phyloP scores from a whole-genome alignment of 2,329 filamentous ascomycete species.

The Alternaria conjuncta region DNA sequence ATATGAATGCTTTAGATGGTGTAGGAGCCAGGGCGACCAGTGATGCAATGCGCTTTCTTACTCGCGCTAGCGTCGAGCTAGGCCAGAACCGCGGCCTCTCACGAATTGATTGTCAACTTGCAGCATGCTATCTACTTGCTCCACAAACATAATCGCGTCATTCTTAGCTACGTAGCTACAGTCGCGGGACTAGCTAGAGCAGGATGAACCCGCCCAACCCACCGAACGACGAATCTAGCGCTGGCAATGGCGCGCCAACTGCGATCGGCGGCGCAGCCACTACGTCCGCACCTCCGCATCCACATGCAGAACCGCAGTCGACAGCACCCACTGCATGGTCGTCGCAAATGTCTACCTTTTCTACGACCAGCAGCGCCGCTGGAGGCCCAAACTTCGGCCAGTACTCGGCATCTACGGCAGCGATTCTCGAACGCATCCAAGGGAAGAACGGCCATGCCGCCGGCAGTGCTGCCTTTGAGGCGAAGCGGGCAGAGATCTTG shows the following conservation, averaged over 20 bases:
- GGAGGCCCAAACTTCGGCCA: conserved; percentile 33
- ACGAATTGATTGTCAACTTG: not conserved
- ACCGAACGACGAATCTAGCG: conserved; percentile 8
- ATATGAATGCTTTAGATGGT: not conserved
- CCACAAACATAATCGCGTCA: conserved; percentile 6
- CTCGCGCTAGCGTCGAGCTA: conserved; percentile 11
- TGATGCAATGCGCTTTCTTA: conserved; percentile 3
- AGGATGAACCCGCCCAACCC: conserved; percentile 28
- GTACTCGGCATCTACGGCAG: conserved; percentile 50
- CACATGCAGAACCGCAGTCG: conserved; percentile 10
- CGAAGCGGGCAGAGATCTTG: conserved; percentile 55
- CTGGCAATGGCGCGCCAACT: conserved; percentile 28
- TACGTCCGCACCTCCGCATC: conserved; percentile 23
- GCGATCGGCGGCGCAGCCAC: conserved; percentile 23
- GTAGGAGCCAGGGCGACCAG: not conserved
- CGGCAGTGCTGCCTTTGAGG: conserved; percentile 53
- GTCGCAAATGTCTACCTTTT: conserved; percentile 34
- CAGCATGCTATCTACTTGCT: not conserved
- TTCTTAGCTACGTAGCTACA: conserved; percentile 4
- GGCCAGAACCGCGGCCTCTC: conserved; percentile 3
- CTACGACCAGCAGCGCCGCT: conserved; percentile 19
- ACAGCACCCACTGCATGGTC: conserved; percentile 34
- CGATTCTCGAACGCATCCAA: conserved; percentile 49
- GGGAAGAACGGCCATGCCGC: conserved; percentile 43
- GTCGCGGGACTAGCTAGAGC: conserved; percentile 16